Conservation (phyloP, 2,329 filamentous ascomycete species). For the Ophiostoma novo-ulmi region DNA sequence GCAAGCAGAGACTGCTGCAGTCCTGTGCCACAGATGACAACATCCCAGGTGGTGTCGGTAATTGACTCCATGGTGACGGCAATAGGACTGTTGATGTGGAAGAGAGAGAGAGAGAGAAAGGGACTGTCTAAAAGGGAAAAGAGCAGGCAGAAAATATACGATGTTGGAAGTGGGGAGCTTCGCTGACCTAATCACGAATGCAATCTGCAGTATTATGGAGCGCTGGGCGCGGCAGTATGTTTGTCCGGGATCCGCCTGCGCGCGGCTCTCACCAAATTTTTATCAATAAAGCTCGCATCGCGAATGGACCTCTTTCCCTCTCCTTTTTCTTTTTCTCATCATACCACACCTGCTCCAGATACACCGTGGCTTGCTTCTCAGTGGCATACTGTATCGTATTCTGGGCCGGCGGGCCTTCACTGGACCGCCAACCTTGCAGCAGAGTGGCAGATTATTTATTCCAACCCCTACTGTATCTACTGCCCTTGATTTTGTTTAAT, state of each 20-base stretch:
- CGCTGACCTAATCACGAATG: neutral
- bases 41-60: conserved; percentile 70
- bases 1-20: conserved; percentile 71
- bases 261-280: neutral
- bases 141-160: conserved; percentile 15
- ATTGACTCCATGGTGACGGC: conserved; percentile 62
- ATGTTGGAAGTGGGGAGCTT: conserved; percentile 4
- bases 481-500: conserved; percentile 74
- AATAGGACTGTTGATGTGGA: conserved; percentile 22
- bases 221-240: conserved; percentile 19
- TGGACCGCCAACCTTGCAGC: conserved; percentile 43
- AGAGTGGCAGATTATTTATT: conserved; percentile 57
- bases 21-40: conserved; percentile 72
- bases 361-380: conserved; percentile 18
- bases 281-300: conserved; percentile 17
- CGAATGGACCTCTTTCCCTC: neutral
- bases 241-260: conserved; percentile 19
- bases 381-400: conserved; percentile 34
- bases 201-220: neutral
- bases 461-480: conserved; percentile 71
- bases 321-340: conserved; percentile 29
- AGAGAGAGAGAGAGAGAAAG: conserved; percentile 16
- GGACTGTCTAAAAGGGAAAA: neutral
- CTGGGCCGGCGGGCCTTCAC: conserved; percentile 44
- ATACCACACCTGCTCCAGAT: conserved; percentile 17